A percentile compares a stretch with the other conserved stretches of the same genome.
phyloP scores from a whole-genome alignment of 140 eudicot genomes.

The Erigeron philadelphicus region DNA sequence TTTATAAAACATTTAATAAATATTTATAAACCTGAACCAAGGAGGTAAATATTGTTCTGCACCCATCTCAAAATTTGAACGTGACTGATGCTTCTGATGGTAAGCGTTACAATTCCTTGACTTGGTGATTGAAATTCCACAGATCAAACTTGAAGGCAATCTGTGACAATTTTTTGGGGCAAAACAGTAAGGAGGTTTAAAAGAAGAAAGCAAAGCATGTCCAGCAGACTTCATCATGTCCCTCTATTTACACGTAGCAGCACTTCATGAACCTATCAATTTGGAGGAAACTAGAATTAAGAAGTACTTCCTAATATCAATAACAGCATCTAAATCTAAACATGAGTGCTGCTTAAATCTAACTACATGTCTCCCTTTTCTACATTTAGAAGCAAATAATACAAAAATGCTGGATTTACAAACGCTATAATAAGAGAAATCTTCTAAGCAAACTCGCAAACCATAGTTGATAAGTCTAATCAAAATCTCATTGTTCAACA shows the following conservation, averaged over 20 bases:
- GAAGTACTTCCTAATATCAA: conserved; percentile 25
- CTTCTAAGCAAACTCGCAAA: background rate
- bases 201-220: conserved; percentile 62
- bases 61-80: conserved; percentile 45
- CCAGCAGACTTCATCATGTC: conserved; percentile 61
- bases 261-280: conserved; percentile 66
- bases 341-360: conserved; percentile 24
- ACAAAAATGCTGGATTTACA: background rate
- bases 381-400: conserved; percentile 8
- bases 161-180: conserved; percentile 55
- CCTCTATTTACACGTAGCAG: conserved; percentile 44
- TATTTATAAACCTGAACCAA: conserved; percentile 59
- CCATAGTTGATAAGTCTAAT: background rate
- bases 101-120: conserved; percentile 39
- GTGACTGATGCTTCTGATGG: conserved; percentile 39
- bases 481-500: background rate
- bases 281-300: conserved; percentile 47
- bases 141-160: conserved; percentile 39
- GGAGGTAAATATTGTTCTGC: conserved; percentile 65
- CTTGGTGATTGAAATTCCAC: conserved; percentile 34
- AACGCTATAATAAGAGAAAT: background rate
- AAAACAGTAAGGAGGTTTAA: conserved; percentile 55
- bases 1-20: background rate
- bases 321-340: conserved; percentile 18
- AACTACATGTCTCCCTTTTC: conserved; percentile 19